phyloP scores from a whole-genome alignment of 306 rosid genomes.

The Prunus persica region DNA sequence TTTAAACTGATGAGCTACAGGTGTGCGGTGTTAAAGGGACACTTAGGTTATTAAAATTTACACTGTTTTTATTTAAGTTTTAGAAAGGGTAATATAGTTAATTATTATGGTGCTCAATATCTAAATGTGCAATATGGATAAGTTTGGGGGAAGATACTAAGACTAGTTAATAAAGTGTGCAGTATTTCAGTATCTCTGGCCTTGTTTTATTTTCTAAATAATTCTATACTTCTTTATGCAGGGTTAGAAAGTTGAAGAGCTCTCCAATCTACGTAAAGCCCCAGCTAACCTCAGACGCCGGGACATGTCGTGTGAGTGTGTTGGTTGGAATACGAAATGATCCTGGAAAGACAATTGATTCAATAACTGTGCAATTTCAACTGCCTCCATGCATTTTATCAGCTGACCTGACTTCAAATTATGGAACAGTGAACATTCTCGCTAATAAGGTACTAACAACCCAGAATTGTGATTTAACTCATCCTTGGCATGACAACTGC shows the following conservation, averaged over 20 bases:
- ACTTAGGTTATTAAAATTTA: background rate
- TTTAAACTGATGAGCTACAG: slow-evolving; percentile 95
- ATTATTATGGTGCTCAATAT: background rate
- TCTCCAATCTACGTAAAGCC: slow-evolving; percentile 92
- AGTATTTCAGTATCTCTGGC: background rate
- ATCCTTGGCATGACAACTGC: background rate
- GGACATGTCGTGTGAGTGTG: slow-evolving; percentile 70
- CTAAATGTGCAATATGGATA: background rate
- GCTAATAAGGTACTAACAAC: slow-evolving; percentile 59
- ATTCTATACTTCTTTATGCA: slow-evolving; percentile 30
- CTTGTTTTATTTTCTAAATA: slow-evolving; percentile 8
- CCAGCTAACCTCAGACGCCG: slow-evolving; percentile 76
- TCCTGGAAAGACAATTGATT: slow-evolving; percentile 83
- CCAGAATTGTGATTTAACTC: background rate
- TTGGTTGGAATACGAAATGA: slow-evolving; percentile 81
- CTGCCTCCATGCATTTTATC: slow-evolving; percentile 79
- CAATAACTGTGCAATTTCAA: slow-evolving; percentile 64
- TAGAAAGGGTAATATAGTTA: background rate
- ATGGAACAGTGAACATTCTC: slow-evolving; percentile 79
- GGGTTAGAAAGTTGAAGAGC: slow-evolving; percentile 85
- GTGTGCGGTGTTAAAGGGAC: slow-evolving; percentile 28
- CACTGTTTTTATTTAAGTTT: slow-evolving; percentile 6
- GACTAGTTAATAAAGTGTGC: background rate
- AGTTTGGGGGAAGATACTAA: background rate
- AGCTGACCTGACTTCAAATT: slow-evolving; percentile 73